Conservation (phyloP, 1,139 yeast species). For the Yamadazyma trypodendri region DNA sequence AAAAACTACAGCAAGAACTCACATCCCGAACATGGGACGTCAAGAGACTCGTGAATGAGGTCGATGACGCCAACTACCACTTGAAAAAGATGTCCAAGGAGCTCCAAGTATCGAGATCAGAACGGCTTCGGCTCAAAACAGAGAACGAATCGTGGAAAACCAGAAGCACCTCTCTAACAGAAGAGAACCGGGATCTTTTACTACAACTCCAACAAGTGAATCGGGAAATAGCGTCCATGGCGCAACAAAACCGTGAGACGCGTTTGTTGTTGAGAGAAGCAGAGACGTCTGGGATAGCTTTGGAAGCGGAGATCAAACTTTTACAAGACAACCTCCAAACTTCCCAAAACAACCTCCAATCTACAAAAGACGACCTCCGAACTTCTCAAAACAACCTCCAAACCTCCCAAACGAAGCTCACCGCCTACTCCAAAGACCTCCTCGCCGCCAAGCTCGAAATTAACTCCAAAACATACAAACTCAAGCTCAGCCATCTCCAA, state of each 20-base stretch:
- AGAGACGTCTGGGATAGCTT: not conserved
- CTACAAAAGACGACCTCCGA: too few relatives aligned
- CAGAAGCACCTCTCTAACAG: not conserved
- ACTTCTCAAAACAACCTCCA: too few relatives aligned
- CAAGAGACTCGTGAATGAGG: slow-evolving; percentile 3
- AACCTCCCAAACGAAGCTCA: too few relatives aligned
- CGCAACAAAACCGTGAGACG: not conserved
- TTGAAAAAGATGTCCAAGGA: slow-evolving; percentile 2
- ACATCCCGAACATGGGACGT: slow-evolving; percentile 3
- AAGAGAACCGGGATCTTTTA: not conserved
- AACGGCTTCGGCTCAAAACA: not conserved
- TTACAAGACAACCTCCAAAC: too few relatives aligned
- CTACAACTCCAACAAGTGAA: slow-evolving; percentile 1
- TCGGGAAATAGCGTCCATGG: not conserved
- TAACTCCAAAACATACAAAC: slow-evolving; percentile 10
- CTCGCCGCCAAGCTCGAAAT: slow-evolving; percentile 10
- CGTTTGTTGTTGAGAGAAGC: not conserved
- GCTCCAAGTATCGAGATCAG: not conserved
- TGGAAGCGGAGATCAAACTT: not conserved
- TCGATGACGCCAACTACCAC: slow-evolving; percentile 3
- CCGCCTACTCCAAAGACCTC: too few relatives aligned
- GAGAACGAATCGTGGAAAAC: slow-evolving; percentile 1
- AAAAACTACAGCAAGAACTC: slow-evolving; percentile 2
- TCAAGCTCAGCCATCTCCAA: slow-evolving; percentile 10
- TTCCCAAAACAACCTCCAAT: too few relatives aligned